Evolutionary conservation across 2,329 filamentous ascomycete species (phyloP), one percentile per base, ranked within the genome.

Genomic region (Colletotrichum salicis): DNA sequence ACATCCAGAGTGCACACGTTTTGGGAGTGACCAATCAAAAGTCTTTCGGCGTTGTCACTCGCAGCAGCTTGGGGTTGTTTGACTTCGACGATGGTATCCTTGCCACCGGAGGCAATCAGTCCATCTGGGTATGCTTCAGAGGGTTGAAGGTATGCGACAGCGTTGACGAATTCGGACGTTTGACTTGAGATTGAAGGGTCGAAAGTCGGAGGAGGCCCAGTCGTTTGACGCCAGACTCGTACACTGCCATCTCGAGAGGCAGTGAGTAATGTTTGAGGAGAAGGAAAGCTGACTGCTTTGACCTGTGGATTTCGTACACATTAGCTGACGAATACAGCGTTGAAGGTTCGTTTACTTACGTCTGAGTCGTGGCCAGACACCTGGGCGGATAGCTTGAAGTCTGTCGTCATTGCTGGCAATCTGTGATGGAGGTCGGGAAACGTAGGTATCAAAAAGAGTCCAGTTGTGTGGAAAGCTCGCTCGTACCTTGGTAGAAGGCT

Each of bases 311-410:
- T 8, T 35, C 59, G 64, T 48, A 29, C 11, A n/a, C 31, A 57
- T 67, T 24, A 61, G 71, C 48, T 37, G 22, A 31, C 58, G 48
- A 63, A 37, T 65, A 15, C 41, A 69, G 65, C 62, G 45, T 22
- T 22, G 35, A 67, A 52, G 59, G 56, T 22, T 63, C 60, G 10
- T 41, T 55, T 52, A 77, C 91, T 83, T 87, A 98, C 96, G 90
- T 99, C 96, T 81, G 96, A 93, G 82, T 96, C 93, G 82, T 99
- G 96, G 79, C 94, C 96, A 76, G 91, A 86, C 76, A 99, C 89
- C 79, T 94, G 93, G 76, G 96, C 95, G 73, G 96, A 97, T 79
- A 99, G 91, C 88, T 96, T 97, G 88, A 94, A 98, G 80, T 95
- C 92, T 82, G 88, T 86, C 93, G 88, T 86, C 93, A 96, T 95